phyloP scores from a whole-genome alignment of 2,329 filamentous ascomycete species.

The Pseudogymnoascus sp. region DNA sequence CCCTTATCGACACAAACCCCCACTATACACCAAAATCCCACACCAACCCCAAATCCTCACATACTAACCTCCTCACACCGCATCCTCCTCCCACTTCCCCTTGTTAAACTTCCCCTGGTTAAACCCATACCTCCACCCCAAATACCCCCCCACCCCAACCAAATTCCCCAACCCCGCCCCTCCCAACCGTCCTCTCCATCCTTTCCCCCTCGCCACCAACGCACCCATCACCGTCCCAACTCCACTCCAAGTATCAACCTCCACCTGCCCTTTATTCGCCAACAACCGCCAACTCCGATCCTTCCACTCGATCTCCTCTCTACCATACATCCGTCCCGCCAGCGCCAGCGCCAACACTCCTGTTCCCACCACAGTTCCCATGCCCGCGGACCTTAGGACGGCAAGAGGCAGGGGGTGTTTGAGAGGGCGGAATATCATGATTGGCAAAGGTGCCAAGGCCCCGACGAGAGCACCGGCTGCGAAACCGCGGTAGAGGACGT shows the following conservation, averaged over 20 bases:
- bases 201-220: constrained; percentile 27
- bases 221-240: constrained; percentile 34
- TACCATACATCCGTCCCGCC: constrained; percentile 44
- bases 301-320: constrained; percentile 54
- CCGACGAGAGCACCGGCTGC: constrained; percentile 45
- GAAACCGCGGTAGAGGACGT: constrained; percentile 50
- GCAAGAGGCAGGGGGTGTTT: constrained; percentile 25
- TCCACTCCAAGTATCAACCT: constrained; percentile 48
- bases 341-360: constrained; percentile 38
- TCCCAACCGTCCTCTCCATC: constrained; percentile 37
- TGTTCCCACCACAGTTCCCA: constrained; percentile 38
- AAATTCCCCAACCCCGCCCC: constrained; percentile 42
- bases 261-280: constrained; percentile 48
- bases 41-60: background rate
- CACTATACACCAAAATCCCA: no score
- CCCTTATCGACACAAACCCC: background rate
- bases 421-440: background rate
- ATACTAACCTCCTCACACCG: background rate
- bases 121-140: constrained; percentile 43
- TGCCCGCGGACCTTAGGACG: constrained; percentile 40
- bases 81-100: constrained; percentile 1
- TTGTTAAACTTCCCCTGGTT: constrained; percentile 34
- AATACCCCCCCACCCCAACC: constrained; percentile 40
- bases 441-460: constrained; percentile 15
- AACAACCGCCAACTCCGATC: constrained; percentile 55